Evolutionary conservation across 2,329 filamentous ascomycete genomes (phyloP), one percentile per base, ranked within the genome.

Genomic region (Fusarium incarnatum): DNA sequence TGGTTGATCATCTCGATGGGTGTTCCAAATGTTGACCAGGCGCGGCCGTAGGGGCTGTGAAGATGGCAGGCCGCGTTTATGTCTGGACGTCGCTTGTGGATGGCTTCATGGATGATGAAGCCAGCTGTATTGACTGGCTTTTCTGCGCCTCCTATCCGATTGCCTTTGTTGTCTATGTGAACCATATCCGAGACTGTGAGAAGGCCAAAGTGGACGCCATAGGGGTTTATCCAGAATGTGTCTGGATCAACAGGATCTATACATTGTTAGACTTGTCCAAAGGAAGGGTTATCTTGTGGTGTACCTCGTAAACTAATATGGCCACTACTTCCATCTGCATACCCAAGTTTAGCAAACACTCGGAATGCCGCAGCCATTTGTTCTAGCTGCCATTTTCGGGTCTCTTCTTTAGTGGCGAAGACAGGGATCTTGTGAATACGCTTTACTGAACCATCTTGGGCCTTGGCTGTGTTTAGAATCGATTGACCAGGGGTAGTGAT

Each of bases 1-100:
- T 88, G 89, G 65, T 88, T 91, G 28, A 92, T 79, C 89, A 92
- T 92, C 58, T 92, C 89, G 11, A 92, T 81, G 0, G 84, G 85
- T 8, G 80, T 82, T 1, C 84, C 89, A 75, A 92, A 92, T 0
- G 84, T 82, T 34, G 85, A 87, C 89, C 89, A 92, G 0, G 90
- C 89, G 46, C 90, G 87, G 2, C 90, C 90, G 15, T 87, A 84
- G 18, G 83, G 84, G 18, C 85, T 87, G 76, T 92, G 91, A 18
- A 87, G 85, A 71, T 92, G 91, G 75, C 89, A 92, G 7, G 89
- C 87, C 1, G 90, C 89, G 70, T 88, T 84, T 44, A 90, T 87
- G 73, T 91, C 85, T 3, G 87, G 87, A 32, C 90, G 80, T 2
- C 86, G 86, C 77, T 87, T 88, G 78, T 91, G 87, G 16, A 92